phyloP scores from a whole-genome alignment of 805 yeast genomes.

The Blastobotrys terrestris region DNA sequence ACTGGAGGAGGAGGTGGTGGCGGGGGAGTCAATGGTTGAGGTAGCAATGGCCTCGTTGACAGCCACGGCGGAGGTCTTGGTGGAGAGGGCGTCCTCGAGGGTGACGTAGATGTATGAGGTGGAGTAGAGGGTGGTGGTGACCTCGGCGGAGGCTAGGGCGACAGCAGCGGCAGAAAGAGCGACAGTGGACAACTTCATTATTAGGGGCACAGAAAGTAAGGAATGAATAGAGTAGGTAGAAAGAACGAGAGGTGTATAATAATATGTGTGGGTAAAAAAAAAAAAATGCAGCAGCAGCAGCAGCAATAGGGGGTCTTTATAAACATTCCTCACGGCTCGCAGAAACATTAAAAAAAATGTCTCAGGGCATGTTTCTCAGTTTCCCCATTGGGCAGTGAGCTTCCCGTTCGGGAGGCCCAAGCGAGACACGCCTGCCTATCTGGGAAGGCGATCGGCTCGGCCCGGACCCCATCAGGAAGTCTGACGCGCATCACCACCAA shows the following conservation, averaged over 20 bases:
- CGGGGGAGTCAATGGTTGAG: conserved; percentile 7
- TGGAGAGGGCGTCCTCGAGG: conserved; percentile 7
- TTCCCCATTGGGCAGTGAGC: background rate
- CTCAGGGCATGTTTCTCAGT: background rate
- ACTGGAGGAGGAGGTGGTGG: conserved; percentile 7
- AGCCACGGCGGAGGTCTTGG: conserved; percentile 11
- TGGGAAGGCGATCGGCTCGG: background rate
- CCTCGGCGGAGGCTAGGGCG: conserved; percentile 14
- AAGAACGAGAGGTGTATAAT: background rate
- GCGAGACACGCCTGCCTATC: background rate
- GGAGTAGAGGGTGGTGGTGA: conserved; percentile 20
- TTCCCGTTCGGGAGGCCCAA: background rate
- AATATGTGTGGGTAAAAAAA: too few species aligned
- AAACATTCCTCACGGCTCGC: background rate
- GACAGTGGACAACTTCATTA: conserved; percentile 14
- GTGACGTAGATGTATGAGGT: conserved; percentile 22
- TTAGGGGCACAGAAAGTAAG: background rate
- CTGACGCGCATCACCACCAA: too few species aligned
- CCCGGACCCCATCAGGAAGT: background rate
- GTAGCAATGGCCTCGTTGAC: conserved; percentile 13
- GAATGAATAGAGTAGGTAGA: background rate
- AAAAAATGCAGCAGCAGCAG: background rate
- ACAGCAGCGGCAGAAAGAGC: conserved; percentile 7
- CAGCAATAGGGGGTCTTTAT: background rate
- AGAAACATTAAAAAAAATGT: background rate